These are phyloP conservation scores for Yamadazyma jaroonii DNA, from an alignment of 1,139 yeast species.

Conservation along the genomic window DNA sequence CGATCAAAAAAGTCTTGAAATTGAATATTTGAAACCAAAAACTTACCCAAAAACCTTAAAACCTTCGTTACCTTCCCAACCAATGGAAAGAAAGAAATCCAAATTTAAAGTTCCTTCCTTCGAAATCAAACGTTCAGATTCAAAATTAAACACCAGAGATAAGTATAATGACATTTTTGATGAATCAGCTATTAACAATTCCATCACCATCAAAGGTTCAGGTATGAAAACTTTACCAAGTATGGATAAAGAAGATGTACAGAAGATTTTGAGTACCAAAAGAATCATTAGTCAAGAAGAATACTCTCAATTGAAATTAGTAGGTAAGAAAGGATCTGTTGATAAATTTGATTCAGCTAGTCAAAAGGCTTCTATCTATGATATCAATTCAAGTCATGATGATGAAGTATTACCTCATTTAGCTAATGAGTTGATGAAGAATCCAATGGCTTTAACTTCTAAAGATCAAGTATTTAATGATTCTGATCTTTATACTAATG, in stretches of 20 bases:
- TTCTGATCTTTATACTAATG: slow-evolving; percentile 14
- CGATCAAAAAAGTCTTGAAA: slow-evolving; percentile 3
- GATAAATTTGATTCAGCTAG: slow-evolving; percentile 30
- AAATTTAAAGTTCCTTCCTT: slow-evolving; percentile 44
- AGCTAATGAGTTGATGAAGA: slow-evolving; percentile 33
- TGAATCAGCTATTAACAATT: slow-evolving; percentile 23
- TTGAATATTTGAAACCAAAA: slow-evolving; percentile 4
- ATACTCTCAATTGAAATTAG: slow-evolving; percentile 34
- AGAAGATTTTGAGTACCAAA: slow-evolving; percentile 38
- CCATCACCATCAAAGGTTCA: slow-evolving; percentile 38
- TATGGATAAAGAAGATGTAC: slow-evolving; percentile 48
- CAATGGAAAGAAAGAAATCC: slow-evolving; percentile 18
- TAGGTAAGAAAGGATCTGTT: slow-evolving; percentile 34
- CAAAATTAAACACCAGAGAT: slow-evolving; percentile 36
- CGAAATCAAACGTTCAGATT: slow-evolving; percentile 38
- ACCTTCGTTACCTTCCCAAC: slow-evolving; percentile 6
- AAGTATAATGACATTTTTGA: slow-evolving; percentile 44
- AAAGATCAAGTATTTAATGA: slow-evolving; percentile 41
- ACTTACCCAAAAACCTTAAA: slow-evolving; percentile 9
- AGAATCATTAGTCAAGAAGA: slow-evolving; percentile 43
- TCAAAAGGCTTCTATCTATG: slow-evolving; percentile 41
- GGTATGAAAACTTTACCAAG: slow-evolving; percentile 48
- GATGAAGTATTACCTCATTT: slow-evolving; percentile 27
- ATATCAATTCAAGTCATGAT: slow-evolving; percentile 28
- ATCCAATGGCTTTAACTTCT: slow-evolving; percentile 31